Base-by-base conservation (phyloP, 768 basidiomycete genomes). In the Mycena vitilis region DNA sequence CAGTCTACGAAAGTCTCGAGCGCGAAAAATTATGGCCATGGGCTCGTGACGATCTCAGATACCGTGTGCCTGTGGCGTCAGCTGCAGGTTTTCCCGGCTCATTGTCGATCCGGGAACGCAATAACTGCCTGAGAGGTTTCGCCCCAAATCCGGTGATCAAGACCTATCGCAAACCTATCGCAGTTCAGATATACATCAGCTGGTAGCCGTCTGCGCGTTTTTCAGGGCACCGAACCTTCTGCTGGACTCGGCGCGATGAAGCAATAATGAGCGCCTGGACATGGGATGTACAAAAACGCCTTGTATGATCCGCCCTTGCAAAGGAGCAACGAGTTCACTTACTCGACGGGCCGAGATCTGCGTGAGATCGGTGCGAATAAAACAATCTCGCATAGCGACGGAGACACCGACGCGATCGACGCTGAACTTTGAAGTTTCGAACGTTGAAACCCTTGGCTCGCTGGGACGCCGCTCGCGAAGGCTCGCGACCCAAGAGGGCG, bases 21-120 rank as follows among this genome's bases (percentile, higher is more conserved):
- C 12, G 20, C 42, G 8, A 49, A 15, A 45, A 37, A 15, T 20
- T 5, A 23, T 23, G 18, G 20, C 1, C 13, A 22, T 11, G n/a
- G 6, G 44, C 49, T 61, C 36, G 60, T 61, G 60, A 61, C 60
- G 15, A 52, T 23, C 40, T 34, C 6, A 37, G 36, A 40, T 40
- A 55, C 37, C 22, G 7, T 38, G 60, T 61, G 48, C 60, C 60
- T 61, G 60, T 61, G 60, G 60, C 60, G 60, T 61, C 60, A 52
- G n/a, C n/a, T n/a, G n/a, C n/a, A n/a, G 18, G 44, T 13, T 45
- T 16, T 37, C 23, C 20, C 59, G 60, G 49, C 37, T 61, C 37
- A 60, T 44, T 22, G 60, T 60, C 60, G 23, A 49, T 60, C 60
- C 60, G 60, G 16, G 37, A 61, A 6, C 10, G 15, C n/a, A 44